Conservation (phyloP, 768 basidiomycete species). For the Brasilioporus rufonigricans region DNA sequence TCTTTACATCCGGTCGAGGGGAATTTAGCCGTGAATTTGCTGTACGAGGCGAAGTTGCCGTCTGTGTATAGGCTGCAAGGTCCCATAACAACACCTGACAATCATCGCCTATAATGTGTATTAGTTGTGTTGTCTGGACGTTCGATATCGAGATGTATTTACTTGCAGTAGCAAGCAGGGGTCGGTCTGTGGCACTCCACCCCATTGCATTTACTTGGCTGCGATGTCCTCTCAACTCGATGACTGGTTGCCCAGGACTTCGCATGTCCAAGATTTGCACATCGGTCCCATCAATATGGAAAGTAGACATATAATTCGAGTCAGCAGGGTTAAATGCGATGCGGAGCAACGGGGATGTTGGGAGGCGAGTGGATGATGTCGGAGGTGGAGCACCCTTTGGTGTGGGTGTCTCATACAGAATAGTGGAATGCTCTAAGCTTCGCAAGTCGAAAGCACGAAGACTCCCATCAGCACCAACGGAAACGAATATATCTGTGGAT, state of each 20-base stretch:
- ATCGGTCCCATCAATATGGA: conserved; percentile 89
- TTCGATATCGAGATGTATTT: conserved; percentile 23
- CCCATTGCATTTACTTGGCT: conserved; percentile 82
- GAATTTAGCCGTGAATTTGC: conserved; percentile 74
- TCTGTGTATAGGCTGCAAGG: conserved; percentile 60
- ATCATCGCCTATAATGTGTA: conserved; percentile 68
- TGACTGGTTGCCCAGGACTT: conserved; percentile 91
- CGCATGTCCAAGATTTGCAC: conserved; percentile 97
- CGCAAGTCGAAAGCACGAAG: conserved; percentile 95
- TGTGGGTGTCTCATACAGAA: conserved; percentile 90
- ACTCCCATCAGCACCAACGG: conserved; percentile 96
- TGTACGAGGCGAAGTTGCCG: conserved; percentile 63
- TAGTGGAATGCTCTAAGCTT: conserved; percentile 96
- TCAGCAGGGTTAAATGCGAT: conserved; percentile 90
- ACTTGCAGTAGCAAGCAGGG: conserved; percentile 88
- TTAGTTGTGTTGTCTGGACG: background rate
- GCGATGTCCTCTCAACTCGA: conserved; percentile 84
- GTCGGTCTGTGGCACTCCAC: conserved; percentile 85
- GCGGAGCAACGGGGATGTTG: conserved; percentile 77
- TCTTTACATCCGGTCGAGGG: conserved; percentile 79
- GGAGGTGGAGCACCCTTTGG: conserved; percentile 66
- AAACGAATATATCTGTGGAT: conserved; percentile 96
- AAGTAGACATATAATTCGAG: conserved; percentile 95
- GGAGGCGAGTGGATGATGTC: conserved; percentile 63
- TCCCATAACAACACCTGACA: conserved; percentile 95